A percentile compares a stretch with the other conserved stretches of the same genome.
phyloP scores from a whole-genome alignment of 805 yeast genomes.

The Schwanniomyces sp. region DNA sequence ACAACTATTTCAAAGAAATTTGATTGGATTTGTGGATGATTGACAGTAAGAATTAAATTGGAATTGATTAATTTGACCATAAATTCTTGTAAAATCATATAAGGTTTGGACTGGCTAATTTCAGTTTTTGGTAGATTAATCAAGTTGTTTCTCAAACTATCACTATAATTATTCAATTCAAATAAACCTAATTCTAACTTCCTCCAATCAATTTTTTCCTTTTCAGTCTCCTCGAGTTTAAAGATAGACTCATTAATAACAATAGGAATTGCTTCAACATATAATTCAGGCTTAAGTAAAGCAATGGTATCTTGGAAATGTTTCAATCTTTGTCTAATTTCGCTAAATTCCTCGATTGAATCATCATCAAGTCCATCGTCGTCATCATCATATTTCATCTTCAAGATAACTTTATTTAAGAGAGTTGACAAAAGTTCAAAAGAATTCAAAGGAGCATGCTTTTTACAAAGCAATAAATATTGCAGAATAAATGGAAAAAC shows the following conservation, averaged over 20 bases:
- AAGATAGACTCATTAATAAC: constrained; percentile 55
- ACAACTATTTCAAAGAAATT: constrained; percentile 82
- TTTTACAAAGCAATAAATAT: constrained; percentile 69
- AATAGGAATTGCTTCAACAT: constrained; percentile 56
- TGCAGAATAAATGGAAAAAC: constrained; percentile 79
- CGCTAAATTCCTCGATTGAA: constrained; percentile 73
- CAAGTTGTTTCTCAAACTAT: constrained; percentile 74
- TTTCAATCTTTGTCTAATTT: constrained; percentile 71
- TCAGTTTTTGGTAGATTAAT: constrained; percentile 68
- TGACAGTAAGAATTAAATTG: constrained; percentile 44
- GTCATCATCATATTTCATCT: constrained; percentile 80
- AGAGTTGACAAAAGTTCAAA: constrained; percentile 60
- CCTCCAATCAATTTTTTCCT: constrained; percentile 61
- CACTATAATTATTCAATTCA: constrained; percentile 78
- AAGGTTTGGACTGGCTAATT: constrained; percentile 65
- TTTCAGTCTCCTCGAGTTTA: constrained; percentile 8
- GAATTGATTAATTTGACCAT: constrained; percentile 55
- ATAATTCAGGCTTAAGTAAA: constrained; percentile 55
- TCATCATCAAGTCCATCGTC: constrained; percentile 70
- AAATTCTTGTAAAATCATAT: constrained; percentile 59
- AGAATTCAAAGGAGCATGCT: constrained; percentile 35
- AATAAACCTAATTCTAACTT: constrained; percentile 82
- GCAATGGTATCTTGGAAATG: constrained; percentile 82
- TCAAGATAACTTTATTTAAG: constrained; percentile 67
- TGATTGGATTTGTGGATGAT: constrained; percentile 81